Evolutionary conservation across 352 stramenopile species (phyloP).

Genomic region (Pythium scleroteichum): DNA sequence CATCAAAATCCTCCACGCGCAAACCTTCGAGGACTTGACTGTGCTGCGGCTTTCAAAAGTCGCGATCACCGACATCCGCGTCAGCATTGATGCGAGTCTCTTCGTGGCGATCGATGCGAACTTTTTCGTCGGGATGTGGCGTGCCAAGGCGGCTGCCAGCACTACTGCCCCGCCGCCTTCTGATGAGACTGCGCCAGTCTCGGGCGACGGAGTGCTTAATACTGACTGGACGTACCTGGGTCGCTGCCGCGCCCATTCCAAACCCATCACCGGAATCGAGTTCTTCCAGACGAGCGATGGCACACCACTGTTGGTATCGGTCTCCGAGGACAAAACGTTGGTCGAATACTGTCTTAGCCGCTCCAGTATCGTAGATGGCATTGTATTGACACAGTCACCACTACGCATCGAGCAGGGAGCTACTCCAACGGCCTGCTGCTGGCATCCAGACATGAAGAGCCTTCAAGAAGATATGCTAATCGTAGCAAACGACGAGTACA

Average conservation of each 20-base stretch:
- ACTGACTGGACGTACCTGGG: slow-evolving; percentile 86
- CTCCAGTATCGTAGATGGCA: slow-evolving; percentile 84
- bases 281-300: slow-evolving; percentile 80
- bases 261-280: slow-evolving; percentile 86
- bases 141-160: slow-evolving; percentile 37
- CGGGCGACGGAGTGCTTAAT: slow-evolving; percentile 8
- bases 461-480: slow-evolving; percentile 89
- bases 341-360: slow-evolving; percentile 89
- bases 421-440: slow-evolving; percentile 87
- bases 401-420: slow-evolving; percentile 84
- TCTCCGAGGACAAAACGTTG: slow-evolving; percentile 84
- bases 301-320: slow-evolving; percentile 77
- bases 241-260: slow-evolving; percentile 70
- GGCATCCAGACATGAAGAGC: slow-evolving; percentile 80
- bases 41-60: slow-evolving; percentile 68
- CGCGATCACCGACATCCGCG: slow-evolving; percentile 75
- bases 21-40: slow-evolving; percentile 75
- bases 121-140: slow-evolving; percentile 79
- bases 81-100: slow-evolving; percentile 69
- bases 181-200: not conserved
- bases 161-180: slow-evolving; percentile 16
- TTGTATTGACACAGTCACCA: slow-evolving; percentile 73
- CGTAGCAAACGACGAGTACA: slow-evolving; percentile 92
- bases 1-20: slow-evolving; percentile 83
- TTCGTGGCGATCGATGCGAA: slow-evolving; percentile 81